These are phyloP conservation scores for Brassica juncea DNA, from an alignment of 345 rosid species.

Conservation along the genomic window DNA sequence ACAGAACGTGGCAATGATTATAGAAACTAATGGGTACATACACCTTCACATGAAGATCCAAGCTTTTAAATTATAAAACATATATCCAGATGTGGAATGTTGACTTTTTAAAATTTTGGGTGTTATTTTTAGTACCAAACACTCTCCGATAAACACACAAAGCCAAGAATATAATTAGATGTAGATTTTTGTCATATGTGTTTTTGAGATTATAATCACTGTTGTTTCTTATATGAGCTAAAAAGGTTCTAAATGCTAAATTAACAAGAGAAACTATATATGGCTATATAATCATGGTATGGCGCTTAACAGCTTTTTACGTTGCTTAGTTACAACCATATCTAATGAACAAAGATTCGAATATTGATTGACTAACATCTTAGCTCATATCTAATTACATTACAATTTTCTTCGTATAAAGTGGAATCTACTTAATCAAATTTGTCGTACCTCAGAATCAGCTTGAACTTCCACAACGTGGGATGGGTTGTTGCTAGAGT, in stretches of 20 bases:
- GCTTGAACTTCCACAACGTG: constrained; percentile 27
- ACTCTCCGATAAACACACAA: not conserved
- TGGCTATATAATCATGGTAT: constrained; percentile 12
- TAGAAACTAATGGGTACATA: not conserved
- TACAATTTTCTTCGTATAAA: not conserved
- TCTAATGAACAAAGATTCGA: constrained; percentile 25
- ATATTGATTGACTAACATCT: constrained; percentile 5
- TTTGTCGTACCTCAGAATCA: constrained; percentile 35
- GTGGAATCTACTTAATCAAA: constrained; percentile 17
- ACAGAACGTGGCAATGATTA: constrained; percentile 28
- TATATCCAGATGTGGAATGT: not conserved
- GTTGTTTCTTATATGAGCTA: not conserved
- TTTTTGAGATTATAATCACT: constrained; percentile 2
- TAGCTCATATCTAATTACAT: constrained; percentile 27
- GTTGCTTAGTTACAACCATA: constrained; percentile 11
- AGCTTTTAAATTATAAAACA: not conserved
- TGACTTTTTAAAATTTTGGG: not conserved
- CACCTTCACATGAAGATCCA: constrained; percentile 13
- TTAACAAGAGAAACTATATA: not conserved
- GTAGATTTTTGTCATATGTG: not conserved
- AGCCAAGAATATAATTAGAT: not conserved
- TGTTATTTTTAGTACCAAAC: constrained; percentile 5
- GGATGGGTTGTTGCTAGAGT: constrained; percentile 34
- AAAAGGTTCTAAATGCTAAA: not conserved
- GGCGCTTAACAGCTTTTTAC: not conserved